Evolutionary conservation across 2,329 filamentous ascomycete species (phyloP).

Genomic region (Aureobasidium sp.): DNA sequence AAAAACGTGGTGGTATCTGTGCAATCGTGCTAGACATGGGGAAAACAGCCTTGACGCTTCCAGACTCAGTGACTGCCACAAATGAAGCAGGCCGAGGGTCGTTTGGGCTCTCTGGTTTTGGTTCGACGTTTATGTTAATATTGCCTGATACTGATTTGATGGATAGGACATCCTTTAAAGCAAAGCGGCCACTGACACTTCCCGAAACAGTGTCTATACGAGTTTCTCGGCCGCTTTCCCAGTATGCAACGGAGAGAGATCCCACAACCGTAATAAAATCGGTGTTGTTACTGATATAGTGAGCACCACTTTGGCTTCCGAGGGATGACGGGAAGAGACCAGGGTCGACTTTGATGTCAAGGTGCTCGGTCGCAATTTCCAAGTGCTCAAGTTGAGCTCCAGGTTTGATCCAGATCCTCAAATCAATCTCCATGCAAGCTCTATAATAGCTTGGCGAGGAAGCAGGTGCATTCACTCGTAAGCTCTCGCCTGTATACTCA

Average conservation of each 20-base stretch:
- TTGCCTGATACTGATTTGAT: constrained; percentile 33
- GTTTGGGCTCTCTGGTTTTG: constrained; percentile 24
- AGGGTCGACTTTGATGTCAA: constrained; percentile 29
- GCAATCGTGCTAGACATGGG: constrained; percentile 10
- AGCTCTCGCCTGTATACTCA: constrained; percentile 14
- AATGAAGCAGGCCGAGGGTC: constrained; percentile 29
- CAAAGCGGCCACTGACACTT: constrained; percentile 32
- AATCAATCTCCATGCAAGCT: constrained; percentile 30
- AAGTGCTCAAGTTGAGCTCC: constrained; percentile 26
- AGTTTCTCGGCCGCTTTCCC: constrained; percentile 29
- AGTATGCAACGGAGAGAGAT: constrained; percentile 22
- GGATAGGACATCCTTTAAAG: constrained; percentile 31
- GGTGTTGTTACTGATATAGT: constrained; percentile 23
- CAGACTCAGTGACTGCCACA: constrained; percentile 25
- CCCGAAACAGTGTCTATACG: constrained; percentile 31
- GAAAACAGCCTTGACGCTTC: constrained; percentile 30
- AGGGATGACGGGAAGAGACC: constrained; percentile 17
- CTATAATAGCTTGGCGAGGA: constrained; percentile 12
- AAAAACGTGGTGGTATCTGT: constrained; percentile 33
- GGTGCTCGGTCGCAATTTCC: constrained; percentile 26
- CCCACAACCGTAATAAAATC: constrained; percentile 28
- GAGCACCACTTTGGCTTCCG: constrained; percentile 17
- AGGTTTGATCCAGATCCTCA: constrained; percentile 29
- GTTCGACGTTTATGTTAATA: constrained; percentile 31
- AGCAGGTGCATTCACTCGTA: constrained; percentile 17